Percentiles rank a stretch among this genome's conserved stretches.
phyloP scores from a whole-genome alignment of 2,329 filamentous ascomycete species.

The Colletotrichum sp. region DNA sequence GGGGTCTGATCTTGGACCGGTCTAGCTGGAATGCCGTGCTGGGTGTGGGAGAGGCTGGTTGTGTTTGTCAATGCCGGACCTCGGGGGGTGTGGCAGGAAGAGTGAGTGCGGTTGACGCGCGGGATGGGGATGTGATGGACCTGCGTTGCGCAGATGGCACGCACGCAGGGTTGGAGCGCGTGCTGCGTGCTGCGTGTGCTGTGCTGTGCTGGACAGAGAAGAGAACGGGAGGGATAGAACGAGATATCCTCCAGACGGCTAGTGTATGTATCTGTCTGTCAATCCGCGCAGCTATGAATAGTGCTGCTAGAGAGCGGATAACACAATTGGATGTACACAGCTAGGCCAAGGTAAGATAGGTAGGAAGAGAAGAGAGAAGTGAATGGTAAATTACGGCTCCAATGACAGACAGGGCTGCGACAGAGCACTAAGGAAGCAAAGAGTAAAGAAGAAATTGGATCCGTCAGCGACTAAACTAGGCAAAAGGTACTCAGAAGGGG shows the following conservation, averaged over 20 bases:
- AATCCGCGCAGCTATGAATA: neutral
- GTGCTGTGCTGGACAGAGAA: neutral
- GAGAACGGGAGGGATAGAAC: neutral
- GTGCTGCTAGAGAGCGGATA: neutral
- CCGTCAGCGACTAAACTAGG: neutral
- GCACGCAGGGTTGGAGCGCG: neutral
- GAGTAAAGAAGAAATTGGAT: slow-evolving; percentile 1
- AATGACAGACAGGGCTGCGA: neutral
- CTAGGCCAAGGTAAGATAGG: neutral
- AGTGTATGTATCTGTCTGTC: neutral
- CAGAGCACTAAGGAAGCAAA: neutral
- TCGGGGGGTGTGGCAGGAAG: neutral
- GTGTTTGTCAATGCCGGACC: neutral
- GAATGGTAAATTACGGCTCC: neutral
- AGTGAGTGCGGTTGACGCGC: neutral
- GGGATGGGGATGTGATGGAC: neutral
- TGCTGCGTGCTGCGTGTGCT: neutral
- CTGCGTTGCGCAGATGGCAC: neutral
- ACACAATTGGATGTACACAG: neutral
- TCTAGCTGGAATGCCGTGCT: neutral
- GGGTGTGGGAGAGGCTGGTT: neutral
- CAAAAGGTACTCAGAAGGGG: neutral
- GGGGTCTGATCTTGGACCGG: neutral
- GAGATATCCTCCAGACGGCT: neutral
- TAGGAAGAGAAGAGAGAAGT: neutral